A percentile compares a stretch with the other conserved stretches of the same genome.
Evolutionary conservation across 805 yeast species (phyloP).

Genomic region (Teunomyces panamensis): DNA sequence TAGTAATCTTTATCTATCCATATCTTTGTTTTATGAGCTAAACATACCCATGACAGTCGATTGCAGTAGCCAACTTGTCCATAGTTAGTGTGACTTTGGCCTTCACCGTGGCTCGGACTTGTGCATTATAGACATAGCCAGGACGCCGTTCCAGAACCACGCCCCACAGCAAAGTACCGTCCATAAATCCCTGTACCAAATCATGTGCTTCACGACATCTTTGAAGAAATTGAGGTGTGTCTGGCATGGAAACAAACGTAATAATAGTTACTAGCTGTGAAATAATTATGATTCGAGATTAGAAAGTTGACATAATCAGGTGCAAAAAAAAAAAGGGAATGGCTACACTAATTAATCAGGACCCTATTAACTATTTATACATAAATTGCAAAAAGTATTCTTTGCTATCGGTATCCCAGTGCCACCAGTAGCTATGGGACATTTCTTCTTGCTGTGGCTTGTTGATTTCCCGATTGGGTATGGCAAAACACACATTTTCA

Average conservation of each 20-base stretch:
- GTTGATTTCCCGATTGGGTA: constrained; percentile 59
- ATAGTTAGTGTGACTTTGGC: constrained; percentile 26
- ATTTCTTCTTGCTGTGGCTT: constrained; percentile 26
- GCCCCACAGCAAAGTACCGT: constrained; percentile 28
- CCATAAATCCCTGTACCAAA: constrained; percentile 28
- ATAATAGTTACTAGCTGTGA: not conserved
- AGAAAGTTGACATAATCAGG: no score
- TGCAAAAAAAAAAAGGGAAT: not conserved
- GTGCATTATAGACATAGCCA: constrained; percentile 19
- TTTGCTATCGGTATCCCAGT: constrained; percentile 69
- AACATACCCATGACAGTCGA: constrained; percentile 33
- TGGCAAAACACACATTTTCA: constrained; percentile 71
- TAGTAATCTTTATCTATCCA: constrained; percentile 10
- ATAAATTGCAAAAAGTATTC: constrained; percentile 72
- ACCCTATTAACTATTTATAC: constrained; percentile 26
- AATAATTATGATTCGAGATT: no score
- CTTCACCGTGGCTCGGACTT: constrained; percentile 24
- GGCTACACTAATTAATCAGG: not conserved
- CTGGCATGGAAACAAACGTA: not conserved
- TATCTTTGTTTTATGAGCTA: not conserved
- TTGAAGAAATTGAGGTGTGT: constrained; percentile 10
- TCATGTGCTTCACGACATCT: constrained; percentile 31
- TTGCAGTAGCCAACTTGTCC: constrained; percentile 24
- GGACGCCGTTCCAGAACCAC: constrained; percentile 15
- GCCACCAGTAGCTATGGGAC: constrained; percentile 53